Conservation (phyloP, 805 yeast species). For the Saturnispora dispora region DNA sequence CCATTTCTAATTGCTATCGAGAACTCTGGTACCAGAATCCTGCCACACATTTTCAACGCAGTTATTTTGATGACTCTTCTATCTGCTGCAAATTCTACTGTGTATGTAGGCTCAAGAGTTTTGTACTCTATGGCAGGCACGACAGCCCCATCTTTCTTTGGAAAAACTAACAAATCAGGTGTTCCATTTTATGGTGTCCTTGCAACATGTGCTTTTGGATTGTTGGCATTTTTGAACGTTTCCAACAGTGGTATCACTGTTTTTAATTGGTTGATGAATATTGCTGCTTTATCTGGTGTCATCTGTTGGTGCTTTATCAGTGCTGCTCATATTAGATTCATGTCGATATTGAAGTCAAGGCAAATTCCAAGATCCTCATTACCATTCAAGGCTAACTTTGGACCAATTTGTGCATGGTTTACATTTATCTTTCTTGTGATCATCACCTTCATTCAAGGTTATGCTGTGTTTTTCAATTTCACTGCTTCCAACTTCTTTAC, state of each 20-base stretch:
- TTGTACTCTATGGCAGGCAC: slow-evolving; percentile 52
- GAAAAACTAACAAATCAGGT: slow-evolving; percentile 47
- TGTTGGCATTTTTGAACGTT: slow-evolving; percentile 56
- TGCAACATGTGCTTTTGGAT: slow-evolving; percentile 44
- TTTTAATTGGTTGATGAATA: slow-evolving; percentile 55
- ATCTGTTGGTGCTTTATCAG: slow-evolving; percentile 56
- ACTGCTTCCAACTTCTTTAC: slow-evolving; percentile 54
- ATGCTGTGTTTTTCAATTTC: slow-evolving; percentile 48
- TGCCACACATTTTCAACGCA: slow-evolving; percentile 65
- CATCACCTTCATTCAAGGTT: slow-evolving; percentile 67
- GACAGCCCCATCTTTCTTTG: slow-evolving; percentile 50
- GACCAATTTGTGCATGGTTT: slow-evolving; percentile 63
- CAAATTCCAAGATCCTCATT: slow-evolving; percentile 58
- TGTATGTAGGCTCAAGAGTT: slow-evolving; percentile 62
- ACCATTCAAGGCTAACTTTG: slow-evolving; percentile 63
- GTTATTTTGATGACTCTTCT: slow-evolving; percentile 57
- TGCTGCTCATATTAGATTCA: slow-evolving; percentile 51
- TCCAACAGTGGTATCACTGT: slow-evolving; percentile 45
- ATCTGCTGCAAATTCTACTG: slow-evolving; percentile 70
- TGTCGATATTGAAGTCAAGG: slow-evolving; percentile 32
- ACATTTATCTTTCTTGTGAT: slow-evolving; percentile 44
- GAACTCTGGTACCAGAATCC: slow-evolving; percentile 54
- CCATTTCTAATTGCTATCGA: slow-evolving; percentile 66
- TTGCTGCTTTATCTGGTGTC: slow-evolving; percentile 52
- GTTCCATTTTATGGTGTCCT: slow-evolving; percentile 50